Percentiles rank a stretch among this genome's conserved stretches.
Conservation (phyloP, 352 stramenopile genomes). For the Pythium aristosporum region DNA sequence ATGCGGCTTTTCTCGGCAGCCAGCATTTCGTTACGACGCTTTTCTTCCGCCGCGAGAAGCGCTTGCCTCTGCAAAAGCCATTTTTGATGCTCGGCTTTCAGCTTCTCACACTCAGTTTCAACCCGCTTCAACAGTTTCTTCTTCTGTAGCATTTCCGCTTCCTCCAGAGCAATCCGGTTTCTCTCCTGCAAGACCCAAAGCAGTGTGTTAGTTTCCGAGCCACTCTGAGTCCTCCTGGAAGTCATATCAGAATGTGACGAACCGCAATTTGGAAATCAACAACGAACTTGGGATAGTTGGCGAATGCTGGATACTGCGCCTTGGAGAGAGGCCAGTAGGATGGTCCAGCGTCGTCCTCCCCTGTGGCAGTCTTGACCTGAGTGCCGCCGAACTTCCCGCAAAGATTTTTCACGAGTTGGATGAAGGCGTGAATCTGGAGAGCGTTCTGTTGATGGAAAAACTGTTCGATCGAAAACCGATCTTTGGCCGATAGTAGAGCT, state of each 20-base stretch:
- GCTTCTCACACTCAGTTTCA: constrained; percentile 44
- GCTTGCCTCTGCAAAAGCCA: constrained; percentile 65
- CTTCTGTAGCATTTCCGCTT: constrained; percentile 66
- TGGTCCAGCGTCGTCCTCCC: neutral
- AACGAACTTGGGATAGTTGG: constrained; percentile 73
- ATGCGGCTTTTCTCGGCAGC: constrained; percentile 64
- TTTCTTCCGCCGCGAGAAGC: constrained; percentile 62
- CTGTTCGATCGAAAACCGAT: constrained; percentile 69
- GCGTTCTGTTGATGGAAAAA: constrained; percentile 88
- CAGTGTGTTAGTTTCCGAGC: constrained; percentile 2
- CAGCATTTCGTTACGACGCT: constrained; percentile 53
- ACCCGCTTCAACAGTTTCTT: constrained; percentile 58
- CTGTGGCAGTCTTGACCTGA: neutral
- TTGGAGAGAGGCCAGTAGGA: constrained; percentile 60
- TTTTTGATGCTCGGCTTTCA: constrained; percentile 60
- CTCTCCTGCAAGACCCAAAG: constrained; percentile 47
- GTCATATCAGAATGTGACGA: constrained; percentile 21
- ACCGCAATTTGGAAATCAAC: constrained; percentile 86
- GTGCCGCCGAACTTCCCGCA: constrained; percentile 35
- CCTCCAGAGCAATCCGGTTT: constrained; percentile 77
- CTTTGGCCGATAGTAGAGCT: constrained; percentile 50
- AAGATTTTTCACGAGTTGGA: constrained; percentile 68
- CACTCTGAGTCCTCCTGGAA: neutral
- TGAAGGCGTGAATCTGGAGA: constrained; percentile 68
- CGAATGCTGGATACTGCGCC: constrained; percentile 79